Conservation (phyloP, 192 early-diverging fungal species). For the Martensiomyces pterosporus region DNA sequence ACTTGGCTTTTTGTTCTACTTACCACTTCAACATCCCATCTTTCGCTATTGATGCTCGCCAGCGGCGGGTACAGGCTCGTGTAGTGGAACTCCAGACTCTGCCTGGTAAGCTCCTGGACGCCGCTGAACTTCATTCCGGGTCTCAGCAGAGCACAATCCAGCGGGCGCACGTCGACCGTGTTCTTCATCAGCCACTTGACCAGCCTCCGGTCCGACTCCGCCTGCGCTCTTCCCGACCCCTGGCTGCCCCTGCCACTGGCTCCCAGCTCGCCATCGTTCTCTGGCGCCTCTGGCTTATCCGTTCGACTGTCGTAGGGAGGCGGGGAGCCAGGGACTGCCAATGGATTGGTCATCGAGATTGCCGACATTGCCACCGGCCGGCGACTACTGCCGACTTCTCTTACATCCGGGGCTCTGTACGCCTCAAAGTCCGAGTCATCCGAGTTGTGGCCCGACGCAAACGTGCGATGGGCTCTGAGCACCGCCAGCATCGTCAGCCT, state of each 20-base stretch:
- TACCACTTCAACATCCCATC: conserved; percentile 6
- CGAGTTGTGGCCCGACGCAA: conserved; percentile 7
- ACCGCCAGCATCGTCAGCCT: conserved; percentile 37
- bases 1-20: no score
- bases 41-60: neutral
- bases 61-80: neutral
- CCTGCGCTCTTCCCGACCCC: conserved; percentile 8
- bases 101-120: conserved; percentile 17
- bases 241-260: neutral
- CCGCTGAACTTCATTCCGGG: conserved; percentile 34
- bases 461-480: conserved; percentile 10
- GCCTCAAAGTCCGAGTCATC: conserved; percentile 15
- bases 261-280: conserved; percentile 4
- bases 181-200: conserved; percentile 26
- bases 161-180: conserved; percentile 23
- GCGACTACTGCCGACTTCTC: neutral
- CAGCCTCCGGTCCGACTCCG: conserved; percentile 18
- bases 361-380: neutral
- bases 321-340: neutral
- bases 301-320: no score
- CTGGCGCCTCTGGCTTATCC: conserved; percentile 19
- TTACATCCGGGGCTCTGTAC: neutral
- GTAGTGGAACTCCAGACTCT: neutral
- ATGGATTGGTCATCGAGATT: neutral
- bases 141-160: conserved; percentile 39